Evolutionary conservation across 805 yeast species (phyloP), one percentile per base, ranked within the genome.

Genomic region (Phaffomyces thermotolerans): DNA sequence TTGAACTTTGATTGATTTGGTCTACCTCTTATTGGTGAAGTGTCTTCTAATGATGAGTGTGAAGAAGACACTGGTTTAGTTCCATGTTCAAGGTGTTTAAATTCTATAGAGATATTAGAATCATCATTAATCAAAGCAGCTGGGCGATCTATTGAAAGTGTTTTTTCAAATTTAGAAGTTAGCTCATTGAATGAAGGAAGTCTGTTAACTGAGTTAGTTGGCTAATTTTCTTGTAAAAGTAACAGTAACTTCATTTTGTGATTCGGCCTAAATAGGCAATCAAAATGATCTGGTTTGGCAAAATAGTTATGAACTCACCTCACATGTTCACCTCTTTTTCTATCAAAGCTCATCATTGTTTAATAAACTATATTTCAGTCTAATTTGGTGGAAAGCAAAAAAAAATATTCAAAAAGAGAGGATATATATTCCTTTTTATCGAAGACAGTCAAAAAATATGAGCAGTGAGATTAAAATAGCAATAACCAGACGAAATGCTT

Each of bases 131-230:
- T 9, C 8, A 4, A 9, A 25, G 10, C 10, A 8, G 10, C 8
- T 25, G 27, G 8, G 12, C 12, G 27, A n/a, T 31, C 9, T 8
- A 43, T 18, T 34, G n/a, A 12, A 15, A 36, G 17, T 2, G 39
- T 23, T 20, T 36, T 25, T 32, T 42, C 27, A 45, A 57, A 42
- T n/a, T 43, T 47, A 3, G 52, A 43, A 2, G 61, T 56, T 7
- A 57, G 42, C 25, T 51, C 54, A 32, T 39, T 51, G 35, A 57
- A 57, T 5, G 61, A 56, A 9, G 61, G 61, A 0, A 57, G 52
- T 29, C 60, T 56, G 22, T 18, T 27, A 29, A 18, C 7, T 9
- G 3, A 34, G 52, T 54, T 52, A 51, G 54, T 51, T 35, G 14
- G 35, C 29, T 15, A 3, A 27, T 14, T 14, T 7, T 4, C 4